These are phyloP conservation scores for Scedosporium minutisporum DNA, from an alignment of 2,329 filamentous ascomycete species.

Conservation along the genomic window DNA sequence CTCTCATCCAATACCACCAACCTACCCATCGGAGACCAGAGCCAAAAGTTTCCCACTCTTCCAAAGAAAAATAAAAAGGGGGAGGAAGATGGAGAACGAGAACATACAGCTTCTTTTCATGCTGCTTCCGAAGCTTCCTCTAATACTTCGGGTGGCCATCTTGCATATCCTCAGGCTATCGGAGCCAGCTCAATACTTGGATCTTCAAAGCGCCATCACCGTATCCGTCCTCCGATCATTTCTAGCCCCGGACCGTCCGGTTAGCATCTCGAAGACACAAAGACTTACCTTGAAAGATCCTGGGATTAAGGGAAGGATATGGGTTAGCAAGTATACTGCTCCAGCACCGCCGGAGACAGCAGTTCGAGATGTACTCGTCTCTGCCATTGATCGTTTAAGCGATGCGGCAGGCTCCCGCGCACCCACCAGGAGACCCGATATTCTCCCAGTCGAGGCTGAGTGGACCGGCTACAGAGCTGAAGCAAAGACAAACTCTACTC, in stretches of 20 bases:
- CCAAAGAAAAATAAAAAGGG: not conserved
- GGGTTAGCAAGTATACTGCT: slow-evolving; percentile 65
- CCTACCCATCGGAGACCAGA: not conserved
- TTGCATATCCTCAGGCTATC: slow-evolving; percentile 59
- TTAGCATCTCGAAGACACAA: slow-evolving; percentile 54
- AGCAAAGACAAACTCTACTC: slow-evolving; percentile 36
- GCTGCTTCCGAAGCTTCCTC: slow-evolving; percentile 33
- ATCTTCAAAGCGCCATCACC: slow-evolving; percentile 64
- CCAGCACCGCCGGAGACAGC: slow-evolving; percentile 47
- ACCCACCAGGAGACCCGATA: slow-evolving; percentile 23
- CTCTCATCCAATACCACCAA: not conserved
- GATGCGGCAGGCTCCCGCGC: slow-evolving; percentile 17
- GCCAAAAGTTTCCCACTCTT: not conserved
- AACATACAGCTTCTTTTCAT: not conserved
- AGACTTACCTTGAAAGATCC: slow-evolving; percentile 50
- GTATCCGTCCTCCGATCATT: slow-evolving; percentile 64
- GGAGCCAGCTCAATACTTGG: slow-evolving; percentile 63
- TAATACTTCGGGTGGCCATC: slow-evolving; percentile 51
- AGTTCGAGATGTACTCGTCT: slow-evolving; percentile 47
- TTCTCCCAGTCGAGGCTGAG: slow-evolving; percentile 55
- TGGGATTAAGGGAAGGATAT: slow-evolving; percentile 68
- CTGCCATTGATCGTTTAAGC: slow-evolving; percentile 46
- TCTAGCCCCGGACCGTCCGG: slow-evolving; percentile 27
- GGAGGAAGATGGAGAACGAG: slow-evolving; percentile 1
- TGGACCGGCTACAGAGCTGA: slow-evolving; percentile 62